Evolutionary conservation across 2,329 filamentous ascomycete genomes (phyloP), one percentile per base, ranked within the genome.

Genomic region (Xylariaceae sp.): DNA sequence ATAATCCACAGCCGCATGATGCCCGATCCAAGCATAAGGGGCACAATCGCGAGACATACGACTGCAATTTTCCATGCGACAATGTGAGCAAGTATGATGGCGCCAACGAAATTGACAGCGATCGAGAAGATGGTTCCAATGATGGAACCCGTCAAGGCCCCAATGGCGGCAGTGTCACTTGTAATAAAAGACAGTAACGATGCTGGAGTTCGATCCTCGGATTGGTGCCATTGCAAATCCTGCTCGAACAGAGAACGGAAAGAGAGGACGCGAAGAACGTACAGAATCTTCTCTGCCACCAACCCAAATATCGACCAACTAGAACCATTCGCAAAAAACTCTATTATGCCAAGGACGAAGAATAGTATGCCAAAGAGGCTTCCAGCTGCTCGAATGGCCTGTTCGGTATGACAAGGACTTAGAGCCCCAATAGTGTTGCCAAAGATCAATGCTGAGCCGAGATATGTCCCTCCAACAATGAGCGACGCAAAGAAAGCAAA

Each of bases 61-160:
- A 90, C 68, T 0, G 86, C 86, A 53, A 90, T 88, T 61, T 82
- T 86, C 87, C 87, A 90, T 2, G 84, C 84, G 42, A 90, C 74
- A 40, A 89, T 80, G 54, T 87, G 84, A 0, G 85, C 82, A 10
- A 90, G 63, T 30, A 86, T 79, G 47, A 89, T 82, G 1, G 83
- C 85, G 0, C 78, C 81, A 14, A 89, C 55, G 27, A 89, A 80
- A 64, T 87, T 89, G 54, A 89, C 76, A 3, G 78, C 57, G 18
- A 87, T 85, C 0, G 85, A 83, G 49, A 89, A 81, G 17, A 87
- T 68, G 0, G 83, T 87, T 6, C 86, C 85, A 47, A 89, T 74
- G 36, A 87, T 84, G 5, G 83, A 85, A 10, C 86, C 86, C 47
- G 81, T 86, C 54, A 90, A 76, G 0, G 82, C 84, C 39, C 81